Conservation (phyloP, 2,329 filamentous ascomycete genomes). For the Fusarium sp. region DNA sequence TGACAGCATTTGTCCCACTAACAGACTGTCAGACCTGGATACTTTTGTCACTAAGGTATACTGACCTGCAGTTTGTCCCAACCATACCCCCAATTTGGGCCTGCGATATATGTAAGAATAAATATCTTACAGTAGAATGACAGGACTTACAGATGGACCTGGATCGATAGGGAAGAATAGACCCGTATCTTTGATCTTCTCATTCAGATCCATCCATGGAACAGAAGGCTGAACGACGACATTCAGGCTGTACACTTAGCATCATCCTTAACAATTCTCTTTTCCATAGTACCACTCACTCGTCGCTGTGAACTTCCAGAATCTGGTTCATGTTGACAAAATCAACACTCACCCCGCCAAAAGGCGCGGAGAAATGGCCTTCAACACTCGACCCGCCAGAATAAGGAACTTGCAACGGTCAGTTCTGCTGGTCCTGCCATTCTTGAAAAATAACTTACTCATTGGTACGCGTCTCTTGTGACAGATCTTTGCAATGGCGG, state of each 20-base stretch:
- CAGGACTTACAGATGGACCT: constrained; percentile 51
- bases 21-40: rapidly evolving
- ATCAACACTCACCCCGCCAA: constrained; percentile 88
- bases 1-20: constrained; percentile 77
- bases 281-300: constrained; percentile 49
- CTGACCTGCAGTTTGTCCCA: constrained; percentile 73
- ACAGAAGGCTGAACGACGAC: constrained; percentile 90
- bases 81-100: constrained; percentile 87
- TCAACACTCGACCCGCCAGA: constrained; percentile 88
- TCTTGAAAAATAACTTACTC: not conserved
- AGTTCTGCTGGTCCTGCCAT: not conserved
- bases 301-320: constrained; percentile 78
- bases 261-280: not conserved
- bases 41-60: rapidly evolving
- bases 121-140: rapidly evolving
- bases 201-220: constrained; percentile 89
- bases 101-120: constrained; percentile 52
- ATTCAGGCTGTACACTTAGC: constrained; percentile 67
- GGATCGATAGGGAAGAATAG: constrained; percentile 94
- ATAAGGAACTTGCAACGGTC: constrained; percentile 75
- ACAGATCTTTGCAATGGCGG: constrained; percentile 71
- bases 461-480: constrained; percentile 83
- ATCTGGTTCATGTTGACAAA: constrained; percentile 89
- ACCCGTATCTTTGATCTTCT: constrained; percentile 72
- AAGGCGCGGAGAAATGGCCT: constrained; percentile 87